Base-by-base conservation (phyloP, 495 filamentous ascomycete species). In the Echria macrotheca region DNA sequence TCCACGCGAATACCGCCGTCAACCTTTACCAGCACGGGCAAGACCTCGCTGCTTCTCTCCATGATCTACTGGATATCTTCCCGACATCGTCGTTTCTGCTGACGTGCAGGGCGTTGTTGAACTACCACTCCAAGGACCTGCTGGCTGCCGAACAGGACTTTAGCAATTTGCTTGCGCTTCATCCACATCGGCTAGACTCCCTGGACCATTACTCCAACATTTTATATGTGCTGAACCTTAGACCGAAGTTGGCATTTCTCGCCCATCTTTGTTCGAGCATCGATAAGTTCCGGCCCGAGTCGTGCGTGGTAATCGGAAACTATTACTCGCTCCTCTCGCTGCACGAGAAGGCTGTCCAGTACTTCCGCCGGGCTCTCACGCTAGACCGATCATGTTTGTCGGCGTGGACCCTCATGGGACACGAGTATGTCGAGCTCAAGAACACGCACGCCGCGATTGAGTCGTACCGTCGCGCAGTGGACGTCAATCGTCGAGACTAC, bases 381-480 rank as follows among this genome's bases (percentile, higher is more conserved):
- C 76, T 99, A 1, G 94, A 99, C 63, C 85, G 91, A 8, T 85
- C 79, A 33, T 99, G 91, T 55, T 74, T 95, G 24, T 91, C 87
- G 4, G 94, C 94, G 11, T 99, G 94, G 94, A 99, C 91, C 1
- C 74, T 99, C 0, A 99, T 99, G 94, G 94, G 94, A 7, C 94
- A 97, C 63, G 94, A 99, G 62, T 99, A 96, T 64, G 88, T 97
- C 26, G 94, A 99, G 64, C 84, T 99, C 71, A 99, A 97, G 59
- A 99, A 99, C 59, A 99, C 94, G 0, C 94, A 99, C 58, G 91
- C 94, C 0, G 94, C 94, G 12, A 97, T 99, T 52, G 94, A 99
- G 64, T 90, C 86, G 8, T 99, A 99, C 59, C 84, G 94, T 4
- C 84, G 94, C 12, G 94, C 94, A 1, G 94, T 99, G 4, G 94